Conservation (phyloP, 495 filamentous ascomycete species). For the Penicillium goetzii region DNA sequence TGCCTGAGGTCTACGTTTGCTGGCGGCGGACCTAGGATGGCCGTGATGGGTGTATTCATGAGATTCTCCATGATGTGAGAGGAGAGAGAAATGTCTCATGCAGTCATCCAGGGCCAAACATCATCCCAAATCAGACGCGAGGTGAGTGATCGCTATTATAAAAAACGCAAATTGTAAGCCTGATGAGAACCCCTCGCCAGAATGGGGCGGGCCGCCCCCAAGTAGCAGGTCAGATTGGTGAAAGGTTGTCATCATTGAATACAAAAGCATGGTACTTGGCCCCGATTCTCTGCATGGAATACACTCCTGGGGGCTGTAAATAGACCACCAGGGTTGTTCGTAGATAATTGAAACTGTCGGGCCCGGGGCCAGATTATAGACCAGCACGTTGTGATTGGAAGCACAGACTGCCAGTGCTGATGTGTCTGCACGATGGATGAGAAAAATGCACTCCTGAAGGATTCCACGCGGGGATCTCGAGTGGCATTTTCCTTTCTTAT, state of each 20-base stretch:
- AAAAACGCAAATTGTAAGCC: not conserved
- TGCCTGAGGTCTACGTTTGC: constrained; percentile 18
- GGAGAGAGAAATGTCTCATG: not conserved
- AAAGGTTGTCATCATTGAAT: not conserved
- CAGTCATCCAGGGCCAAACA: not conserved
- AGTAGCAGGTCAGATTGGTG: not conserved
- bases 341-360: not conserved
- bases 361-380: not conserved
- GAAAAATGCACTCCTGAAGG: not conserved
- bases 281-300: not conserved
- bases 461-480: not conserved
- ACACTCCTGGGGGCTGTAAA: not conserved
- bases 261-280: not conserved
- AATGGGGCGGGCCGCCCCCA: not conserved
- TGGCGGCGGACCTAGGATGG: constrained; percentile 19
- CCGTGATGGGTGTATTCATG: constrained; percentile 1
- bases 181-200: not conserved
- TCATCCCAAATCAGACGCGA: not conserved
- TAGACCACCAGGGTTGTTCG: not conserved
- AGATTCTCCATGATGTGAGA: not conserved
- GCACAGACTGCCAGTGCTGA: not conserved
- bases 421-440: not conserved
- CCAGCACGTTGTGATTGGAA: not conserved
- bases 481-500: not conserved
- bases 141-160: constrained; percentile 1